Percentiles rank a stretch among this genome's conserved stretches.
Conservation (phyloP, 352 stramenopile genomes). For the Phytophthora parvispora region DNA sequence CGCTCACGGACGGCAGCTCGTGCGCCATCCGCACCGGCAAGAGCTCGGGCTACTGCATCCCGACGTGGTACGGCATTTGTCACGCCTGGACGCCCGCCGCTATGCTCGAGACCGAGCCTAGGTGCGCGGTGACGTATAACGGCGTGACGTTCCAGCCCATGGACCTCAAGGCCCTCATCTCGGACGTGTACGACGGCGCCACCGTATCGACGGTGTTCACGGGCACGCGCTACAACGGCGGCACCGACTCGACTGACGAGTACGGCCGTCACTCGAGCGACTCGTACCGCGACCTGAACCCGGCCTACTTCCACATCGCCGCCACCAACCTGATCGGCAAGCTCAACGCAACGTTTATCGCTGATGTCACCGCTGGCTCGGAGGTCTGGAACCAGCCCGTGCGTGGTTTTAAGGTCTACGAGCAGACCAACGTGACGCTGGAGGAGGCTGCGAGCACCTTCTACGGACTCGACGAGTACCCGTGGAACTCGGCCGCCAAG, state of each 20-base stretch:
- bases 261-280: constrained; percentile 55
- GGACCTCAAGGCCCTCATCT: constrained; percentile 63
- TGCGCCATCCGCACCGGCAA: constrained; percentile 41
- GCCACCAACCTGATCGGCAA: constrained; percentile 56
- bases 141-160: constrained; percentile 56
- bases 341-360: constrained; percentile 47
- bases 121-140: constrained; percentile 54
- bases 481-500: constrained; percentile 56
- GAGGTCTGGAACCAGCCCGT: constrained; percentile 80
- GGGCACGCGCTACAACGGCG: constrained; percentile 44
- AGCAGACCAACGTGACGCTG: constrained; percentile 41
- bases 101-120: constrained; percentile 52
- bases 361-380: constrained; percentile 38
- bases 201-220: constrained; percentile 46
- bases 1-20: constrained; percentile 18
- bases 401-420: constrained; percentile 53
- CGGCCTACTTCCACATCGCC: constrained; percentile 64
- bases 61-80: constrained; percentile 60
- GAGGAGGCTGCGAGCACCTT: constrained; percentile 39
- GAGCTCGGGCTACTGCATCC: constrained; percentile 56
- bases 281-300: constrained; percentile 56
- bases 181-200: constrained; percentile 48
- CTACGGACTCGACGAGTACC: constrained; percentile 53
- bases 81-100: constrained; percentile 55
- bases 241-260: constrained; percentile 34